phyloP scores from a whole-genome alignment of 2,329 filamentous ascomycete species.

The Amauroascus verrucosus region DNA sequence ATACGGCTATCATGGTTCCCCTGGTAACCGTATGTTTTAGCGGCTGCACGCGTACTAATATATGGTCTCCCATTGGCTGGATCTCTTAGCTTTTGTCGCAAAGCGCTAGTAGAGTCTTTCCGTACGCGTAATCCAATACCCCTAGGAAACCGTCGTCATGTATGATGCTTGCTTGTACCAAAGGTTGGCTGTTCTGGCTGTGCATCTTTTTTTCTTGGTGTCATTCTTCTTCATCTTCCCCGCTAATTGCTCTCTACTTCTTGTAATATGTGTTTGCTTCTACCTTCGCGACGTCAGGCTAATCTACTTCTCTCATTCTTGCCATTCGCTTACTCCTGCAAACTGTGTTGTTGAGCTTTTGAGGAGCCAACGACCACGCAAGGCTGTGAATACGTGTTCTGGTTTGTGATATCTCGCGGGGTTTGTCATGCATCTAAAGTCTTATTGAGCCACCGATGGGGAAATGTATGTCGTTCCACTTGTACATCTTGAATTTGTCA shows the following conservation, averaged over 20 bases:
- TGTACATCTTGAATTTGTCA: neutral
- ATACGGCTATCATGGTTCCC: neutral
- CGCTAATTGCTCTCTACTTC: neutral
- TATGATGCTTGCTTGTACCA: constrained; percentile 3
- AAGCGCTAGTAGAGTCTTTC: neutral
- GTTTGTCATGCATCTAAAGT: constrained; percentile 9
- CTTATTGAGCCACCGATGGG: constrained; percentile 27
- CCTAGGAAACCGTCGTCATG: neutral
- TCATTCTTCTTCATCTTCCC: neutral
- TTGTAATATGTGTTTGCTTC: neutral
- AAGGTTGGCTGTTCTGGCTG: neutral
- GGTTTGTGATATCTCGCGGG: neutral
- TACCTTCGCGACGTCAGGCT: neutral
- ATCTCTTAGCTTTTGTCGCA: neutral
- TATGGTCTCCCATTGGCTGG: neutral
- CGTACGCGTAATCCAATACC: constrained; percentile 6
- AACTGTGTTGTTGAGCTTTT: neutral
- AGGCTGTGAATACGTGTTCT: neutral
- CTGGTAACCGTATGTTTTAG: constrained; percentile 7
- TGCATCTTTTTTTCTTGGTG: neutral
- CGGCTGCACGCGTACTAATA: neutral
- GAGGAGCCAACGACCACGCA: neutral
- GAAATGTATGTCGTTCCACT: constrained; percentile 28
- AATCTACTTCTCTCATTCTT: neutral
- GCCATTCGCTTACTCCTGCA: neutral